Conservation (phyloP, 2,329 filamentous ascomycete genomes). For the Neocatenulostroma microsporum region DNA sequence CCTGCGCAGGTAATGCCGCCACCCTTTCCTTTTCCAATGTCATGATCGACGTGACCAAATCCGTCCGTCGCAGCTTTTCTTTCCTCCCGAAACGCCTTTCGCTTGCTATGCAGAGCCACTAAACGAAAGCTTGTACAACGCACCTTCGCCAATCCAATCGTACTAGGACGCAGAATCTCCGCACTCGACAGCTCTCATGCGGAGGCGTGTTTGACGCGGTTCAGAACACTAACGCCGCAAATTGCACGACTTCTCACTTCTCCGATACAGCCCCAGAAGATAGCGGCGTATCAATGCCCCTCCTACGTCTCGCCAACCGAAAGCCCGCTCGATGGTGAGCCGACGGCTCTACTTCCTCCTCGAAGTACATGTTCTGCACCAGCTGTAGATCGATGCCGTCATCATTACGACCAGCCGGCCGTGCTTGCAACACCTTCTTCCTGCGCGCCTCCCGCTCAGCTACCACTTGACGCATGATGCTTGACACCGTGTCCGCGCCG, state of each 20-base stretch:
- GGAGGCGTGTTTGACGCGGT: too few relatives aligned
- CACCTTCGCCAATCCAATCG: too few relatives aligned
- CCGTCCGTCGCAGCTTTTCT: neutral
- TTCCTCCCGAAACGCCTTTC: slow-evolving; percentile 13
- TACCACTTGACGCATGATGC: slow-evolving; percentile 36
- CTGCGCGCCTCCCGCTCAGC: slow-evolving; percentile 36
- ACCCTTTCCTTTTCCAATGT: too few relatives aligned
- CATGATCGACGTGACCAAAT: too few relatives aligned
- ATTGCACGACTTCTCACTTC: slow-evolving; percentile 7
- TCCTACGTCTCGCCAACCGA: slow-evolving; percentile 23
- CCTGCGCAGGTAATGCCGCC: too few relatives aligned
- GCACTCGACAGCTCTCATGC: too few relatives aligned
- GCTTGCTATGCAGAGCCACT: slow-evolving; percentile 20
- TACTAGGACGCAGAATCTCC: too few relatives aligned
- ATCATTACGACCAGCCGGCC: slow-evolving; percentile 8
- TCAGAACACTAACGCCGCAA: neutral
- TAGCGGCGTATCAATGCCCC: slow-evolving; percentile 26
- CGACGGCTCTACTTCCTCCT: slow-evolving; percentile 33
- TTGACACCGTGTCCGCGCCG: slow-evolving; percentile 32
- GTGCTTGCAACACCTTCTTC: slow-evolving; percentile 22
- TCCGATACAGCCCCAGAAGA: slow-evolving; percentile 19
- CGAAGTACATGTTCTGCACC: slow-evolving; percentile 23
- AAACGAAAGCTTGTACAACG: slow-evolving; percentile 4
- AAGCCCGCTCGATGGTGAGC: slow-evolving; percentile 31
- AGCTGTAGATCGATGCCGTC: slow-evolving; percentile 9